phyloP scores from a whole-genome alignment of 2,329 filamentous ascomycete genomes.

The Westerdykella sp. region DNA sequence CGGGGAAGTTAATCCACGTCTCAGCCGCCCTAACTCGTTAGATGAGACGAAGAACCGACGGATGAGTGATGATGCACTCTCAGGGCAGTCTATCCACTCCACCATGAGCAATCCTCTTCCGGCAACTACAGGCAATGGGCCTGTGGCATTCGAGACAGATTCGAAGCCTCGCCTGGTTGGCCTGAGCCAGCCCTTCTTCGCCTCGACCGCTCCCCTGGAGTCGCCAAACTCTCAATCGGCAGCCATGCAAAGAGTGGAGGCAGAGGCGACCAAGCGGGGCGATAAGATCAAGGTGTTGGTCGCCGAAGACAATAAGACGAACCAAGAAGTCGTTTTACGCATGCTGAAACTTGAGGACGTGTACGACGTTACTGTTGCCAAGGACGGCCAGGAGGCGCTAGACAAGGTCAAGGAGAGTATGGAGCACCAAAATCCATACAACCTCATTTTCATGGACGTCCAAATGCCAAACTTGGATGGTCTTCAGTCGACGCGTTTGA shows the following conservation, averaged over 20 bases:
- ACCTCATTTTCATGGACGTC: constrained; percentile 93
- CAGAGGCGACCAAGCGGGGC: constrained; percentile 50
- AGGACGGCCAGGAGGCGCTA: constrained; percentile 69
- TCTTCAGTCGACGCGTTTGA: constrained; percentile 75
- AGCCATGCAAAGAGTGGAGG: constrained; percentile 59
- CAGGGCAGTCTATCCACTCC: constrained; percentile 28
- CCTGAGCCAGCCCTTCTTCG: constrained; percentile 76
- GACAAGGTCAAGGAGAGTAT: constrained; percentile 79
- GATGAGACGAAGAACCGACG: constrained; percentile 17
- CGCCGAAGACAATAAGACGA: constrained; percentile 65
- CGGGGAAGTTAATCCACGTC: constrained; percentile 11
- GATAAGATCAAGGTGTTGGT: constrained; percentile 74
- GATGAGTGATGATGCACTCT: constrained; percentile 28
- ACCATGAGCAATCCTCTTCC: constrained; percentile 18
- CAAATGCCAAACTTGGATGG: constrained; percentile 92
- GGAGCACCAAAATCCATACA: constrained; percentile 65
- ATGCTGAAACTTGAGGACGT: constrained; percentile 71
- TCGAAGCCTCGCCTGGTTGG: constrained; percentile 74
- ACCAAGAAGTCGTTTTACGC: constrained; percentile 47
- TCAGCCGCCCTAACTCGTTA: constrained; percentile 22
- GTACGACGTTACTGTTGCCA: constrained; percentile 83
- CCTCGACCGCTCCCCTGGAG: constrained; percentile 42
- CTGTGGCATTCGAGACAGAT: constrained; percentile 50
- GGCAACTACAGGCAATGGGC: constrained; percentile 15
- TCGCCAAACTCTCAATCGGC: constrained; percentile 57